These are phyloP conservation scores for Furcasterigmium sp. DNA, from an alignment of 2,329 filamentous ascomycete genomes.

Conservation along the genomic window DNA sequence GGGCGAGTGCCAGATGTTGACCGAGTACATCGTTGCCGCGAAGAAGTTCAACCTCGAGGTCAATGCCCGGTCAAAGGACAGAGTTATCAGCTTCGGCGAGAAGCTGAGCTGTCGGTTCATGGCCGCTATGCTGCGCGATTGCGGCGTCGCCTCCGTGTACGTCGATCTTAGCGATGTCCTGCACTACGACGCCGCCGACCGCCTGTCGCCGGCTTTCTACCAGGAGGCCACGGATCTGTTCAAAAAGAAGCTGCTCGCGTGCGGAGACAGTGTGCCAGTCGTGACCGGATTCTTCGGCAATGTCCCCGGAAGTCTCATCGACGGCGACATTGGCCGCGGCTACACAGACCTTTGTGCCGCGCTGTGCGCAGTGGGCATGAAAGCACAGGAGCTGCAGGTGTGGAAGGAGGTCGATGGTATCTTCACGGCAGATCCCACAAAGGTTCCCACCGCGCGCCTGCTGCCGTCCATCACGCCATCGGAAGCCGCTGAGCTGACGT, in stretches of 20 bases:
- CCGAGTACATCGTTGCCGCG: constrained; percentile 64
- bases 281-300: constrained; percentile 93
- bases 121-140: constrained; percentile 74
- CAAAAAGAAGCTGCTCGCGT: constrained; percentile 58
- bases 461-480: constrained; percentile 84
- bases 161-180: constrained; percentile 84
- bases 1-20: constrained; percentile 73
- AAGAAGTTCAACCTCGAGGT: constrained; percentile 69
- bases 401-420: constrained; percentile 99
- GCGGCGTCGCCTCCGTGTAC: constrained; percentile 80
- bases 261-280: constrained; percentile 65
- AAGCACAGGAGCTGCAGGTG: constrained; percentile 85
- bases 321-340: constrained; percentile 83
- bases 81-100: constrained; percentile 91
- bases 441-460: constrained; percentile 90
- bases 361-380: constrained; percentile 81
- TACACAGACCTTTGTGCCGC: constrained; percentile 97
- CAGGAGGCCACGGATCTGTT: constrained; percentile 56
- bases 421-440: constrained; percentile 77
- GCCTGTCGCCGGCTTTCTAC: constrained; percentile 66
- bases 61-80: constrained; percentile 73
- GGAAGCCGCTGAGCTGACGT: constrained; percentile 92
- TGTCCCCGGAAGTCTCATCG: constrained; percentile 84
- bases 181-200: constrained; percentile 55
- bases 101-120: constrained; percentile 93